Evolutionary conservation across 495 filamentous ascomycete species (phyloP), one percentile per base, ranked within the genome.

Genomic region (Amniculicola lignicola): DNA sequence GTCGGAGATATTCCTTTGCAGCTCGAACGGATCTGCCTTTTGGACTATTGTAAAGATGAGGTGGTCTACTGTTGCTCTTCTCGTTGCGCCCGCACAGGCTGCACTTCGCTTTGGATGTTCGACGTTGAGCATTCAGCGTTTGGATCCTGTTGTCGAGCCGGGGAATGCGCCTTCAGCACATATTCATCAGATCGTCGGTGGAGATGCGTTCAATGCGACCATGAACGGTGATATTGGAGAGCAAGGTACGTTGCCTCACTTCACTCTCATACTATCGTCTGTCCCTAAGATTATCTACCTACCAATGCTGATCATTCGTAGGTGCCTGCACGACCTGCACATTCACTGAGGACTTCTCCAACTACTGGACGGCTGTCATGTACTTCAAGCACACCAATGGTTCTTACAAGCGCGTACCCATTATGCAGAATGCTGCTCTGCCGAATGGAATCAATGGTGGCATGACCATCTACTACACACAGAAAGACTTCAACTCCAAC

Each of bases 331-430:
- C 73, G 9, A 76, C 73, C 0, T 61, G 54, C 46, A 51, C 27
- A 4, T 59, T 52, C 42, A 52, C 56, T 4, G 49, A 59, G 29
- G 47, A 59, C 41, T 47, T 59, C 14, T 41, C 72, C 6, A 51
- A 61, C 27, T 61, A 61, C 36, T 61, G 57, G 57, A 77, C 75
- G 0, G 76, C 75, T 54, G 70, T 72, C 14, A 64, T 78, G 69
- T 79, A 72, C 69, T 77, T 79, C 65, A 75, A 70, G 66, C 67
- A 74, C 55, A 53, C 69, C 51, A 79, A 79, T 60, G 76, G 75
- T 37, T 70, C 69, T 21, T 79, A 75, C 67, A 69, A 74, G 63
- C 68, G 69, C 16, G 71, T 77, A 6, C 68, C 70, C 19, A 67
- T 74, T 49, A 70, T 67, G 57, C 64, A 70, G 42, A 73, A 77